phyloP scores from a whole-genome alignment of 345 rosid genomes.

The Rhizophora apiculata region DNA sequence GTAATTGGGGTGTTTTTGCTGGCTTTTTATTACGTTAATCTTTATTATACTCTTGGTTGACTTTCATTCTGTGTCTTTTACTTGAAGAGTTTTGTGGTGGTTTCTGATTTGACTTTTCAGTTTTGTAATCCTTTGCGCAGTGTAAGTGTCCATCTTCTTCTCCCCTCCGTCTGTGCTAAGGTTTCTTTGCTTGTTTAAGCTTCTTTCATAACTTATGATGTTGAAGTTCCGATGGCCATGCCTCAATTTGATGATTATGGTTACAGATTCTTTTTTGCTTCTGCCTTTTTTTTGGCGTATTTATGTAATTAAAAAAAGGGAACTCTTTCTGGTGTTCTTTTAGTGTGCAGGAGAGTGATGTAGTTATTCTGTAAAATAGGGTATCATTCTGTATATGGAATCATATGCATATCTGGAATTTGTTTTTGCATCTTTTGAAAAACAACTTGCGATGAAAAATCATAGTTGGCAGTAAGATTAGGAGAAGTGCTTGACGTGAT shows the following conservation, averaged over 20 bases:
- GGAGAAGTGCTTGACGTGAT: neutral
- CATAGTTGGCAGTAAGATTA: neutral
- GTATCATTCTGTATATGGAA: too few relatives aligned
- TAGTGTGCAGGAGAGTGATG: too few relatives aligned
- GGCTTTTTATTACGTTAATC: neutral
- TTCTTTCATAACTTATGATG: neutral
- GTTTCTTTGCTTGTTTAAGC: neutral
- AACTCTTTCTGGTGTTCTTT: too few relatives aligned
- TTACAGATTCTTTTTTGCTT: too few relatives aligned
- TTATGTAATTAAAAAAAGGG: too few relatives aligned
- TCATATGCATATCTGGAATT: too few relatives aligned
- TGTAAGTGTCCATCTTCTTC: neutral
- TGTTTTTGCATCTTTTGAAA: neutral
- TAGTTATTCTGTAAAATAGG: too few relatives aligned
- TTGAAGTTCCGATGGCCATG: too few relatives aligned
- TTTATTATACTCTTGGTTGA: constrained; percentile 29
- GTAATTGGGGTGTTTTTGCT: constrained; percentile 13
- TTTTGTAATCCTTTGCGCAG: constrained; percentile 1
- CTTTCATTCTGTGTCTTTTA: constrained; percentile 24
- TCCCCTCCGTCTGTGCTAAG: neutral
- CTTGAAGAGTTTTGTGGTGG: constrained; percentile 17
- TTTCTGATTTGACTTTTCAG: constrained; percentile 11
- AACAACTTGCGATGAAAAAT: neutral
- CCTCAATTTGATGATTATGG: too few relatives aligned
- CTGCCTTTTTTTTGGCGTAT: too few relatives aligned